Evolutionary conservation across 805 yeast species (phyloP), one percentile per base, ranked within the genome.

Genomic region (Nadsonia fulvescens): DNA sequence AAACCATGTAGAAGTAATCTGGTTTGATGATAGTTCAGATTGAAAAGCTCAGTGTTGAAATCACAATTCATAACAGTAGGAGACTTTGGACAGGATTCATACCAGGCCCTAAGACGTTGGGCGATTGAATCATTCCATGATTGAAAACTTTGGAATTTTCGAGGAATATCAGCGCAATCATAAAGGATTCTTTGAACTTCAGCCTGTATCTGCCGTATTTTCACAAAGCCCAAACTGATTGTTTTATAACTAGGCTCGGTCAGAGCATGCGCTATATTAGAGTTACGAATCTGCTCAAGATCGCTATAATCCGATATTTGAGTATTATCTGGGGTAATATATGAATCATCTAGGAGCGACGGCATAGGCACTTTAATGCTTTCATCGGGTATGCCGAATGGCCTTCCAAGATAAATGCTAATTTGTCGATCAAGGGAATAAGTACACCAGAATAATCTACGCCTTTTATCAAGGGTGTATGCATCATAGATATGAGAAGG

Each of bases 361-460:
- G 93, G 92, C 43, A 71, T 76, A 20, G 65, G 65, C 2, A 77
- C 72, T 27, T 66, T 61, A 22, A 81, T 66, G 26, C 70, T 61
- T 35, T 74, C 82, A 37, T 82, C 93, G 0, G 92, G 89, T 1
- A 82, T 73, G 1, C 92, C 89, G 36, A 75, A 72, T 0, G 94
- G 94, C 19, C 94, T 59, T 1, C 91, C 91, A 26, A 82, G 54
- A 43, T 81, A 81, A 22, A 82, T 70, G 44, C 92, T 75, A 6
- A 79, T 69, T 44, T 81, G 93, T 13, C 94, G 52, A 46, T 82
- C 95, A 29, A 83, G 49, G 1, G 83, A 64, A 44, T 82, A 82
- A 2, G 86, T 69, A 45, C 92, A 75, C 95, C 95, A 82, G 40
- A 83, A 82, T 14, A 78, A 44, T 22, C 91, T 51, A 37, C 91